phyloP scores from a whole-genome alignment of 345 rosid species.

The Acer yangbiense region DNA sequence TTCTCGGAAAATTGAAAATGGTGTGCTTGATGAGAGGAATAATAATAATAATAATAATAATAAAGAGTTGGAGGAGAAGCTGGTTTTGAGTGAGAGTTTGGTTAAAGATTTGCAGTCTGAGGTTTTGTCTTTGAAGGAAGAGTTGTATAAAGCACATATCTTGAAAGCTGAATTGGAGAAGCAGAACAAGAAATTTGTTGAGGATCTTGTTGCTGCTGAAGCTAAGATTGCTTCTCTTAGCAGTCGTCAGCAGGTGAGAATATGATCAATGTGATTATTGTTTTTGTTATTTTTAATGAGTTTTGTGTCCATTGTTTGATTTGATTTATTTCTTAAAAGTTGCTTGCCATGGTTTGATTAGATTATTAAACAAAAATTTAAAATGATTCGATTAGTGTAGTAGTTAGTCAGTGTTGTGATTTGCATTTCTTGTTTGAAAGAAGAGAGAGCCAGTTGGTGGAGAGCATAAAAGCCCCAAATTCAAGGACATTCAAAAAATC shows the following conservation, averaged over 20 bases:
- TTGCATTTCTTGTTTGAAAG: constrained; percentile 12
- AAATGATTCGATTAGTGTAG: neutral
- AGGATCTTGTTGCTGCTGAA: constrained; percentile 67
- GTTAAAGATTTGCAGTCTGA: constrained; percentile 62
- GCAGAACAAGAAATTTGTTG: constrained; percentile 57
- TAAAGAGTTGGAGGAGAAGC: constrained; percentile 57
- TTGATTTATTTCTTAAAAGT: neutral
- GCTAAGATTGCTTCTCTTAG: constrained; percentile 56
- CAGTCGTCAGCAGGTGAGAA: constrained; percentile 42
- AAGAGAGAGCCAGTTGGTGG: constrained; percentile 45
- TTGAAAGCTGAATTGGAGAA: constrained; percentile 54
- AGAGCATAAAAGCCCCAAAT: constrained; percentile 53
- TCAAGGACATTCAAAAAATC: constrained; percentile 73
- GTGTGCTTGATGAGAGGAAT: constrained; percentile 28
- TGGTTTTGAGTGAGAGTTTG: constrained; percentile 47
- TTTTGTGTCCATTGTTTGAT: neutral
- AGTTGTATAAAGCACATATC: constrained; percentile 55
- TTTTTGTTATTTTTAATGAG: no score
- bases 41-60: constrained; percentile 36
- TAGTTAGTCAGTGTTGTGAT: neutral
- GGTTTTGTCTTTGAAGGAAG: constrained; percentile 52
- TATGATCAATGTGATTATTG: neutral
- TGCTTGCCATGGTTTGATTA: neutral
- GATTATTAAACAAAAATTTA: neutral
- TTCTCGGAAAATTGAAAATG: constrained; percentile 33